Evolutionary conservation across 2,329 filamentous ascomycete species (phyloP).

Genomic region (Botrytis tulipae): DNA sequence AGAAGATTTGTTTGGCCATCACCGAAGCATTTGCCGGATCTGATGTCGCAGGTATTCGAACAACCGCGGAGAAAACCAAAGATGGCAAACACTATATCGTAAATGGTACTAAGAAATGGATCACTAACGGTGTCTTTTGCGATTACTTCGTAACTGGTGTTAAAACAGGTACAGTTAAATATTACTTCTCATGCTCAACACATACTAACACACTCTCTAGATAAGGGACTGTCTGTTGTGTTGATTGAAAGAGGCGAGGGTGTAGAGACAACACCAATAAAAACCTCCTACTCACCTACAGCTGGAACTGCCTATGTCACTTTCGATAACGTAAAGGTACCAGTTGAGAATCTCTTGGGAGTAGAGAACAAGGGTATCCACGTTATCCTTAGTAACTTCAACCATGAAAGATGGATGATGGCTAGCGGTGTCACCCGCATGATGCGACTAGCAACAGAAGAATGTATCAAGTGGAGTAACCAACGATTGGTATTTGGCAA

Average conservation of each 20-base stretch:
- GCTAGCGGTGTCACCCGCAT: constrained; percentile 58
- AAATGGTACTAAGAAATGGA: constrained; percentile 82
- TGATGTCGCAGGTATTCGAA: constrained; percentile 77
- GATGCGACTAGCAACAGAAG: constrained; percentile 70
- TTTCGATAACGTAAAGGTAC: constrained; percentile 84
- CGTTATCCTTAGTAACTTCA: constrained; percentile 84
- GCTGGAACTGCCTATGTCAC: constrained; percentile 59
- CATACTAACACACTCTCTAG: constrained; percentile 33
- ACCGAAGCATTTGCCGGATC: constrained; percentile 85
- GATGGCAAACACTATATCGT: constrained; percentile 71
- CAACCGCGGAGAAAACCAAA: constrained; percentile 72
- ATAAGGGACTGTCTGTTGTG: constrained; percentile 75
- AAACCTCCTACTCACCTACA: constrained; percentile 76
- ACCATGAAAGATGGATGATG: constrained; percentile 83
- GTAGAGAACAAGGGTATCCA: constrained; percentile 83
- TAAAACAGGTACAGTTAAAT: constrained; percentile 50
- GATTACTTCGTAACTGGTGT: constrained; percentile 85
- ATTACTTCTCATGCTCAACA: not conserved
- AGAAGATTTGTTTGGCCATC: constrained; percentile 86
- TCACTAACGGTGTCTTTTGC: constrained; percentile 75
- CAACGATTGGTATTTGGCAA: constrained; percentile 84
- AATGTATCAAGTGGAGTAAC: constrained; percentile 85
- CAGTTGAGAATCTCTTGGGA: constrained; percentile 73
- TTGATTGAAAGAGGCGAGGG: constrained; percentile 72
- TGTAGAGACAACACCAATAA: constrained; percentile 74